phyloP scores from a whole-genome alignment of 2,329 filamentous ascomycete species.

The Neodidymelliopsis sp. region DNA sequence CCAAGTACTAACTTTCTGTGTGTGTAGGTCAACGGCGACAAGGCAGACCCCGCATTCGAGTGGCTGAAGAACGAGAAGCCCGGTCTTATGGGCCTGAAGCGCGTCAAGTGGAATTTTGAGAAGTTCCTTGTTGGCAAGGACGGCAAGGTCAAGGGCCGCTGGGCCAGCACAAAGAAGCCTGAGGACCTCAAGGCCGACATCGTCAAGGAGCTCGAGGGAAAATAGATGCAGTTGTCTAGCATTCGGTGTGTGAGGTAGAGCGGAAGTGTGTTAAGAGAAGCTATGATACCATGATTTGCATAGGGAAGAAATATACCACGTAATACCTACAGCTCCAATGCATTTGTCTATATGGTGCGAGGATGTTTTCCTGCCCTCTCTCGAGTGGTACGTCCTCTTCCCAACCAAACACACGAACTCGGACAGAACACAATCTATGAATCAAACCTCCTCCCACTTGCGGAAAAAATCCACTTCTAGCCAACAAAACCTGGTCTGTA shows the following conservation, averaged over 20 bases:
- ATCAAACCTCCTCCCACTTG: too few relatives aligned
- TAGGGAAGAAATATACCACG: background rate
- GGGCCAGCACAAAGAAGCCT: constrained; percentile 88
- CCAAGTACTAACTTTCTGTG: too few relatives aligned
- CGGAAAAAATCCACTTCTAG: too few relatives aligned
- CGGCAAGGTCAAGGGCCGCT: constrained; percentile 83
- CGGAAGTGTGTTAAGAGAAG: background rate
- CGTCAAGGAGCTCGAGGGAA: constrained; percentile 68
- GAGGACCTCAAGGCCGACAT: constrained; percentile 79
- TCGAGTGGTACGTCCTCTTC: too few relatives aligned
- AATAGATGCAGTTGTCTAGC: too few relatives aligned
- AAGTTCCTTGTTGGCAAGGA: constrained; percentile 92
- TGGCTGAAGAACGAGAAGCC: constrained; percentile 77
- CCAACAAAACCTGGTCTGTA: too few relatives aligned
- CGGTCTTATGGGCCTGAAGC: constrained; percentile 85
- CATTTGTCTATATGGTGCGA: too few relatives aligned
- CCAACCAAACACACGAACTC: too few relatives aligned
- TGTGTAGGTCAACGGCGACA: constrained; percentile 71
- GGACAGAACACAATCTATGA: too few relatives aligned
- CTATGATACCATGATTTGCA: constrained; percentile 21
- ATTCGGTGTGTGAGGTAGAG: background rate
- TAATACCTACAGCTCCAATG: too few relatives aligned
- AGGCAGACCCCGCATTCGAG: constrained; percentile 79
- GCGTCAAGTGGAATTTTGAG: constrained; percentile 99
- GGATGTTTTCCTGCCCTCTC: too few relatives aligned